phyloP scores from a whole-genome alignment of 352 stramenopile genomes.

The Globisporangium spiculum region DNA sequence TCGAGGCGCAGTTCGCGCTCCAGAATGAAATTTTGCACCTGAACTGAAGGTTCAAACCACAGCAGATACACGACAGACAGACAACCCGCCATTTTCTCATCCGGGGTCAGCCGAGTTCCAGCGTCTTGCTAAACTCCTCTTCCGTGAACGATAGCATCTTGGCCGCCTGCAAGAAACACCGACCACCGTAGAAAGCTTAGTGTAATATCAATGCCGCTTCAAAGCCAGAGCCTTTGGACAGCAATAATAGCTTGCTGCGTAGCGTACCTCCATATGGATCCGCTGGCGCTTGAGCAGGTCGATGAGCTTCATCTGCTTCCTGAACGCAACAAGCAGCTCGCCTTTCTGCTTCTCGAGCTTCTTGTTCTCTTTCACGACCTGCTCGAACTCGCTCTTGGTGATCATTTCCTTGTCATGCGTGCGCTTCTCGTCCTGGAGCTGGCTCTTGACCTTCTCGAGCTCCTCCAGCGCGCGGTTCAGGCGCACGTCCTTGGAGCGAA shows the following conservation, averaged over 20 bases:
- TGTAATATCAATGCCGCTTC: background rate
- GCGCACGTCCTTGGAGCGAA: constrained; percentile 77
- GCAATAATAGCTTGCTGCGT: too few species aligned
- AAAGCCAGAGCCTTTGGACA: background rate
- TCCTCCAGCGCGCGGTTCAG: constrained; percentile 77
- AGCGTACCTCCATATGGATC: constrained; percentile 77
- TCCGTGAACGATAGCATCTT: constrained; percentile 88
- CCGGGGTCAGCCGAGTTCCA: constrained; percentile 47
- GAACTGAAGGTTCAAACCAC: constrained; percentile 10
- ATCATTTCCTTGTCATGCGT: constrained; percentile 46
- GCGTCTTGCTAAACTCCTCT: constrained; percentile 77
- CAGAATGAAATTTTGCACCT: constrained; percentile 64
- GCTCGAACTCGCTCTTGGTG: constrained; percentile 54
- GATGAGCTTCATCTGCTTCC: constrained; percentile 87
- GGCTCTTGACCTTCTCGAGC: constrained; percentile 64
- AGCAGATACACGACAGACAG: background rate
- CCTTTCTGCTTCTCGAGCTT: constrained; percentile 83
- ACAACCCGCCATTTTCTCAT: background rate
- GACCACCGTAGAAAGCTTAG: background rate
- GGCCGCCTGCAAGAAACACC: constrained; percentile 36
- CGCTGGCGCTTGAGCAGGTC: constrained; percentile 83
- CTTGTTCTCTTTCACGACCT: constrained; percentile 64
- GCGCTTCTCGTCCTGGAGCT: constrained; percentile 57
- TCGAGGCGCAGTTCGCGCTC: constrained; percentile 66
- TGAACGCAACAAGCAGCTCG: constrained; percentile 73